Percentiles rank a stretch among this genome's conserved stretches.
These are phyloP conservation scores for Lolium multiflorum DNA, from an alignment of 176 grass and related monocot species.

Conservation along the genomic window DNA sequence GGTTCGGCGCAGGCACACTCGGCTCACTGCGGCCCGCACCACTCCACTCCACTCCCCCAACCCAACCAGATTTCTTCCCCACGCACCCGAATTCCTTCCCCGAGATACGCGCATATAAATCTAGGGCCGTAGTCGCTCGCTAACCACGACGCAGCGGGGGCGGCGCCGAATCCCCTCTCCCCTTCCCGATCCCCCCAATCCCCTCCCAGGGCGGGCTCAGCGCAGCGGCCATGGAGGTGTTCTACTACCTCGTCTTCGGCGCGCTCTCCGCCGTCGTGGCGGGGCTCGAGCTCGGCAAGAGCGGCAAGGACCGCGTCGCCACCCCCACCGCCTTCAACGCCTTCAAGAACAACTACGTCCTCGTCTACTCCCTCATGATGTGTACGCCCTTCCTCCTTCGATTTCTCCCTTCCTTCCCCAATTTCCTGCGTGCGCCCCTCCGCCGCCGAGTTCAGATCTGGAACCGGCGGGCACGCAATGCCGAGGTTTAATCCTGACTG, in stretches of 20 bases:
- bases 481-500: neutral
- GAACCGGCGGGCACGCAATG: neutral
- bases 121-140: neutral
- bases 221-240: conserved; percentile 81
- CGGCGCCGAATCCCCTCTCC: neutral
- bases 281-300: conserved; percentile 82
- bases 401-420: neutral
- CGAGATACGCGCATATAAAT: conserved; percentile 62
- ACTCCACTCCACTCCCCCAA: conserved; percentile 1
- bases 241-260: conserved; percentile 90
- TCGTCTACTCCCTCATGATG: conserved; percentile 99
- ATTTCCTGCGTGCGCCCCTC: too few relatives aligned
- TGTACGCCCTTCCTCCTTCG: conserved; percentile 50
- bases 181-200: neutral
- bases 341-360: conserved; percentile 99
- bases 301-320: conserved; percentile 77
- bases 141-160: neutral
- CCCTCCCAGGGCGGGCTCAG: too few relatives aligned
- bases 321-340: conserved; percentile 84
- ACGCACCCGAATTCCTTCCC: too few relatives aligned
- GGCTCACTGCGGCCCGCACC: too few relatives aligned
- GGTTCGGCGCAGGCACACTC: conserved; percentile 50
- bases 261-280: conserved; percentile 66
- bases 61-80: too few relatives aligned
- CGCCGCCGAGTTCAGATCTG: conserved; percentile 1